Evolutionary conservation across 2,329 filamentous ascomycete species (phyloP).

Genomic region (Calonectria pseudoreteaudii): DNA sequence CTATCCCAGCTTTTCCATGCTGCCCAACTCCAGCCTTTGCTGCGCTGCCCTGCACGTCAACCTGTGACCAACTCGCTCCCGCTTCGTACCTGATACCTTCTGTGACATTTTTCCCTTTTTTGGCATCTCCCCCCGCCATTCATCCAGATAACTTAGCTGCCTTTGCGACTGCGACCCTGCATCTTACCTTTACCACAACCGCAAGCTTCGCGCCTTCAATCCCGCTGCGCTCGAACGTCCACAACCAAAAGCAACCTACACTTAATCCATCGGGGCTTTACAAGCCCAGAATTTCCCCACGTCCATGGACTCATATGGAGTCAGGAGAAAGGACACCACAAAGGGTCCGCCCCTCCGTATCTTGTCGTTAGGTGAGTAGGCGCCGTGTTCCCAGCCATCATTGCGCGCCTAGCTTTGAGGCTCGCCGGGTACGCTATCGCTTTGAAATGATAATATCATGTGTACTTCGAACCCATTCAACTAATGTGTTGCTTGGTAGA

Average conservation of each 20-base stretch:
- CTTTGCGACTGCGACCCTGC: constrained; percentile 17
- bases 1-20: constrained; percentile 12
- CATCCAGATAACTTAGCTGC: constrained; percentile 12
- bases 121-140: not conserved
- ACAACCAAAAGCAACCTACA: not conserved
- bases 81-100: constrained; percentile 6
- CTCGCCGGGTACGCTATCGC: not conserved
- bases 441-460: too few species aligned
- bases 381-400: not conserved
- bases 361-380: constrained; percentile 81
- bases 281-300: constrained; percentile 22
- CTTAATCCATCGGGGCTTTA: constrained; percentile 19
- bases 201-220: not conserved
- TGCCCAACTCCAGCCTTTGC: constrained; percentile 17
- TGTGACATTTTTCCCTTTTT: not conserved
- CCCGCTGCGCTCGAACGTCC: not conserved
- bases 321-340: constrained; percentile 92
- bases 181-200: not conserved
- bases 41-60: constrained; percentile 18
- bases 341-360: constrained; percentile 94
- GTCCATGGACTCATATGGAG: constrained; percentile 63
- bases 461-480: constrained; percentile 34
- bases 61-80: constrained; percentile 27
- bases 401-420: not conserved
- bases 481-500: constrained; percentile 65